These are phyloP conservation scores for Ganoderma lingzhi DNA, from an alignment of 1,284 basidiomycete genomes.

Conservation along the genomic window DNA sequence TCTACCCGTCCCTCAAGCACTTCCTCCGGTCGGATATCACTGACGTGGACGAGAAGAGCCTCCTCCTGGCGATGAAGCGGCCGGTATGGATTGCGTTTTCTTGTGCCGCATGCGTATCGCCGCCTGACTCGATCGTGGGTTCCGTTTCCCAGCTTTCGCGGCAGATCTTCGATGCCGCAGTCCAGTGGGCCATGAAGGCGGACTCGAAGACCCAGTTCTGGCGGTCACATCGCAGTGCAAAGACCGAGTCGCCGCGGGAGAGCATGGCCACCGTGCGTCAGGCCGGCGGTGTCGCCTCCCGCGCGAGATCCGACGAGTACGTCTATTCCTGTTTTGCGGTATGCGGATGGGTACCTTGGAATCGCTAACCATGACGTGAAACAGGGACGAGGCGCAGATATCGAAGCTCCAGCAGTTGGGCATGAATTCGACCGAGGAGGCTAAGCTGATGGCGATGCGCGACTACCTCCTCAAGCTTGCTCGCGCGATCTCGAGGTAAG, in stretches of 20 bases:
- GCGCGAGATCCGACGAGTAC: conserved; percentile 79
- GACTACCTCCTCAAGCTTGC: conserved; percentile 91
- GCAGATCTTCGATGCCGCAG: conserved; percentile 85
- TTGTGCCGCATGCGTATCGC: not conserved
- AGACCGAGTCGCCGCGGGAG: conserved; percentile 72
- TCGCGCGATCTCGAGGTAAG: conserved; percentile 67
- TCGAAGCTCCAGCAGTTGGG: conserved; percentile 82
- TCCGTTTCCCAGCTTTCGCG: conserved; percentile 66
- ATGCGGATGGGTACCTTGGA: not conserved
- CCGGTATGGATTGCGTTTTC: conserved; percentile 63
- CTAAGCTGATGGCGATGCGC: conserved; percentile 84
- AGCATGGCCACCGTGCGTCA: conserved; percentile 71
- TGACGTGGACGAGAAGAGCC: conserved; percentile 75
- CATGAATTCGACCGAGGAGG: conserved; percentile 82
- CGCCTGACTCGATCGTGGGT: conserved; percentile 11
- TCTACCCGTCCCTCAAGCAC: conserved; percentile 91
- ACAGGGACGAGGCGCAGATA: conserved; percentile 80
- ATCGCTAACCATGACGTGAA: not conserved
- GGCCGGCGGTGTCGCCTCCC: conserved; percentile 53
- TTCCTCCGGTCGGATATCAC: conserved; percentile 89
- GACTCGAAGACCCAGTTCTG: conserved; percentile 78
- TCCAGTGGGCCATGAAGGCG: conserved; percentile 87
- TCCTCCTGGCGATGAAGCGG: conserved; percentile 80
- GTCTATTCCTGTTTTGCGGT: conserved; percentile 6
- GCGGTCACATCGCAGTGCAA: conserved; percentile 62